Evolutionary conservation across 371 early-diverging fungal species (phyloP), one percentile per base, ranked within the genome.

Genomic region (Mortierella sp.): DNA sequence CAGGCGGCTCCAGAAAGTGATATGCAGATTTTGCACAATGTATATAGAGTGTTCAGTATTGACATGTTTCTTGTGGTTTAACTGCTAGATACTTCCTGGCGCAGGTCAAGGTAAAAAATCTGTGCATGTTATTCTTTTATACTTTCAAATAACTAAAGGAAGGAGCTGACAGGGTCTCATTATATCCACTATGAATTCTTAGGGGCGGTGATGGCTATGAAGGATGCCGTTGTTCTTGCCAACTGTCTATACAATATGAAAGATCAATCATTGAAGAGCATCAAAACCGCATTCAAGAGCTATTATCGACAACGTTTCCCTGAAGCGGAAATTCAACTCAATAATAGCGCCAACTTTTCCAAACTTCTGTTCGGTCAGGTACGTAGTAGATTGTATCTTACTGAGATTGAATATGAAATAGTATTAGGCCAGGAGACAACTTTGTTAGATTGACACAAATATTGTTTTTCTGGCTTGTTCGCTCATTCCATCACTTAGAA

Each of bases 191-290:
- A n/a, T n/a, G n/a, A n/a, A n/a, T n/a, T n/a, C n/a, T 43, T 64
- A 64, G 66, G 66, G 4, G 68, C 60, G 8, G 60, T 60, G 24
- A 67, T 30, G 20, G 68, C 68, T 57, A 61, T 68, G 62, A 51
- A 61, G 20, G 68, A 68, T 18, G 68, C 68, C 2, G 68, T 67
- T 18, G 39, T 61, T 1, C 28, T 61, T 4, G 68, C 62, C 20
- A 68, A 68, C 35, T 49, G 52, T 18, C 12, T 68, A 3, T 68
- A 68, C 12, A 26, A 49, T 18, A 39, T 68, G 59, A 37, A 32
- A 0, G n/a, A 30, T 49, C 5, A 2, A 16, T 47, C 52, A 5
- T 1, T 62, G 16, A 28, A 47, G 43, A 37, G 24, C 28, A 51
- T 68, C 68, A 35, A 32, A 12, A 35, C 68, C 18, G 68, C 62